Conservation (phyloP, 2,329 filamentous ascomycete genomes). For the Xylaria sp. region DNA sequence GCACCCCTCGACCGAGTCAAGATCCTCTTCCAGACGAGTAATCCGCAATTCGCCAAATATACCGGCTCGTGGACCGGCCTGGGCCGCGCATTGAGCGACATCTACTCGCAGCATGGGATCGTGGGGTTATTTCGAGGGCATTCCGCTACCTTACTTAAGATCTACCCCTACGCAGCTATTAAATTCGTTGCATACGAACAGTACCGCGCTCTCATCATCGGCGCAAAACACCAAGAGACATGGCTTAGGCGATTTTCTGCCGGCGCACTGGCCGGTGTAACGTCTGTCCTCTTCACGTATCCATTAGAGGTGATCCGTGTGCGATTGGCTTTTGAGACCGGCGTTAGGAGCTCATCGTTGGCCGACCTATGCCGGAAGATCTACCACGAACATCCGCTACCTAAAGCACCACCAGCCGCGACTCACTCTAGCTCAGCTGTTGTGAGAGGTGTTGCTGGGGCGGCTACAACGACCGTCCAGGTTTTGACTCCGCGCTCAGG, state of each 20-base stretch:
- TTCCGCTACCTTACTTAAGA: constrained; percentile 88
- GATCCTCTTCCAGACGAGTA: constrained; percentile 96
- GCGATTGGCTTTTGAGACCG: constrained; percentile 92
- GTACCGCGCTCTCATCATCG: constrained; percentile 80
- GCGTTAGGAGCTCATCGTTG: constrained; percentile 72
- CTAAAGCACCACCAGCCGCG: constrained; percentile 45
- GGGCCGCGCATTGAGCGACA: constrained; percentile 80
- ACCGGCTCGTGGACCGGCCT: constrained; percentile 87
- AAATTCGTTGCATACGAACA: constrained; percentile 99
- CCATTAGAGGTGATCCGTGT: constrained; percentile 92
- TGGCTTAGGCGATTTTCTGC: constrained; percentile 74
- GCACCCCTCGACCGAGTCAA: constrained; percentile 97
- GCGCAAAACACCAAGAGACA: constrained; percentile 74
- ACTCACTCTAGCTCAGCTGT: constrained; percentile 36
- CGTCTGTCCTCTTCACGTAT: constrained; percentile 95
- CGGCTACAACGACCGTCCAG: constrained; percentile 53
- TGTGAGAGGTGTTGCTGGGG: constrained; percentile 47
- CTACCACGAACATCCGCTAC: constrained; percentile 73
- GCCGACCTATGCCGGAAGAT: constrained; percentile 82
- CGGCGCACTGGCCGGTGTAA: constrained; percentile 79
- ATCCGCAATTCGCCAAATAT: constrained; percentile 93
- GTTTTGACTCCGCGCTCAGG: constrained; percentile 67
- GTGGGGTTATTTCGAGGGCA: constrained; percentile 89
- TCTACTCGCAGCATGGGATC: constrained; percentile 75
- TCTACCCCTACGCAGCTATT: constrained; percentile 97